Percentiles rank a stretch among this genome's conserved stretches.
Evolutionary conservation across 1,284 basidiomycete species (phyloP).

Genomic region (Kalmanozyma brasiliensis): DNA sequence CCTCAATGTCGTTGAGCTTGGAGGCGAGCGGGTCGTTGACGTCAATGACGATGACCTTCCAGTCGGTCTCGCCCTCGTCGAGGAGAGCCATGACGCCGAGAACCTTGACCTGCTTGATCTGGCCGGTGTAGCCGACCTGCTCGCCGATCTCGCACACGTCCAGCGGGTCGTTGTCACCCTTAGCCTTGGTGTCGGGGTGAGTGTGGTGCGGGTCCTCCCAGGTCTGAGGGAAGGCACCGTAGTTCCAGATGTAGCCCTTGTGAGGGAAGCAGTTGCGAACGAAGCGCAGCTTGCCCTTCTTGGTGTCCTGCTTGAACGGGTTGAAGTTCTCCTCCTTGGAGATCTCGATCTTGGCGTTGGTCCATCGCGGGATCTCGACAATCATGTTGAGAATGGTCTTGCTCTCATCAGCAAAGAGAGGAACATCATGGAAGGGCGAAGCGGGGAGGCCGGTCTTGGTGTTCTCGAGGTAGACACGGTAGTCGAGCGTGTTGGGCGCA

Average conservation of each 20-base stretch:
- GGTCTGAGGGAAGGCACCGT: constrained; percentile 89
- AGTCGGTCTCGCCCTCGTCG: constrained; percentile 67
- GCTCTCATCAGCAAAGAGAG: constrained; percentile 66
- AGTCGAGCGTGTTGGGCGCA: constrained; percentile 92
- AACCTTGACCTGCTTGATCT: constrained; percentile 99
- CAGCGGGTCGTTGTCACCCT: constrained; percentile 98
- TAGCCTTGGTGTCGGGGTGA: constrained; percentile 98
- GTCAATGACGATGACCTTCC: constrained; percentile 79
- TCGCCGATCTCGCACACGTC: constrained; percentile 99
- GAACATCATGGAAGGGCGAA: constrained; percentile 67
- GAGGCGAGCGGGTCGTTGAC: constrained; percentile 93
- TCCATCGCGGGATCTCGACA: constrained; percentile 95
- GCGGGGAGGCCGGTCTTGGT: constrained; percentile 61
- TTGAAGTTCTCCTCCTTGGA: constrained; percentile 97
- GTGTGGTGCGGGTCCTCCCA: constrained; percentile 93
- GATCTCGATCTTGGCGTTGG: constrained; percentile 97
- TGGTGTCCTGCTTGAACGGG: constrained; percentile 98
- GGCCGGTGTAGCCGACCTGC: constrained; percentile 95
- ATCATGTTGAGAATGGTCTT: constrained; percentile 74
- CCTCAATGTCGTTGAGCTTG: constrained; percentile 98
- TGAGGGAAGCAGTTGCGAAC: constrained; percentile 99
- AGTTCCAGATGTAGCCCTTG: constrained; percentile 79
- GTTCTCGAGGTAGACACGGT: constrained; percentile 88
- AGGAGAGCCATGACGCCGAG: constrained; percentile 98
- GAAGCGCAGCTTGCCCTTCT: constrained; percentile 93